These are phyloP conservation scores for Penicillium glabrum DNA, from an alignment of 2,329 filamentous ascomycete species.

Conservation along the genomic window DNA sequence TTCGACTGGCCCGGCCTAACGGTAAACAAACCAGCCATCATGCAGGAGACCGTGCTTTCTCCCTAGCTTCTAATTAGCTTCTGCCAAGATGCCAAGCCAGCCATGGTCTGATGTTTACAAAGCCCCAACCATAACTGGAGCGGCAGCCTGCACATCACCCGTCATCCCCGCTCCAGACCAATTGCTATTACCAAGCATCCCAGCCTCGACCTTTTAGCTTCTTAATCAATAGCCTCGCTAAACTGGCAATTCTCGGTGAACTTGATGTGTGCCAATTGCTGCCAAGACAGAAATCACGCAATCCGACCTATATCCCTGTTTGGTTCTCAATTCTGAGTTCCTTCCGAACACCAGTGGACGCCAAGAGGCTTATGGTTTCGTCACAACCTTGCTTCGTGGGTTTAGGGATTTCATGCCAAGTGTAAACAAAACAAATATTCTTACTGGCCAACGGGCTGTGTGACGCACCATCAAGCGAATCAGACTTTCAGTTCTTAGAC, in stretches of 20 bases:
- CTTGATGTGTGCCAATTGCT: not conserved
- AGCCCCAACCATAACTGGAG: not conserved
- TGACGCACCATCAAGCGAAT: not conserved
- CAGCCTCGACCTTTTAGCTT: not conserved
- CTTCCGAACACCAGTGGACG: not conserved
- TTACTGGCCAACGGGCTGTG: not conserved
- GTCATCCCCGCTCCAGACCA: not conserved
- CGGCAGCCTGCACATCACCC: not conserved
- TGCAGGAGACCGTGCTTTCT: not conserved
- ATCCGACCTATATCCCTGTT: not conserved
- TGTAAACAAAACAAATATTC: not conserved
- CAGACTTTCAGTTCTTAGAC: not conserved
- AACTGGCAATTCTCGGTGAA: not conserved
- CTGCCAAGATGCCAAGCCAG: conserved; percentile 2
- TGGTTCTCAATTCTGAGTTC: not conserved
- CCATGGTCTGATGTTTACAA: conserved; percentile 4
- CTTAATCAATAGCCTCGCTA: not conserved
- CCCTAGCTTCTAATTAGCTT: not conserved
- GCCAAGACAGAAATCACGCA: not conserved
- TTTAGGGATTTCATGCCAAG: not conserved
- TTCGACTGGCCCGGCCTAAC: not conserved
- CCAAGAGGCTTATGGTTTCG: not conserved
- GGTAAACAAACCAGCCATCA: not conserved
- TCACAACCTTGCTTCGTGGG: not conserved
- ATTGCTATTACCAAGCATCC: not conserved